phyloP scores from a whole-genome alignment of 441 rosid species.

The Pelargonium myrrhifolium region DNA sequence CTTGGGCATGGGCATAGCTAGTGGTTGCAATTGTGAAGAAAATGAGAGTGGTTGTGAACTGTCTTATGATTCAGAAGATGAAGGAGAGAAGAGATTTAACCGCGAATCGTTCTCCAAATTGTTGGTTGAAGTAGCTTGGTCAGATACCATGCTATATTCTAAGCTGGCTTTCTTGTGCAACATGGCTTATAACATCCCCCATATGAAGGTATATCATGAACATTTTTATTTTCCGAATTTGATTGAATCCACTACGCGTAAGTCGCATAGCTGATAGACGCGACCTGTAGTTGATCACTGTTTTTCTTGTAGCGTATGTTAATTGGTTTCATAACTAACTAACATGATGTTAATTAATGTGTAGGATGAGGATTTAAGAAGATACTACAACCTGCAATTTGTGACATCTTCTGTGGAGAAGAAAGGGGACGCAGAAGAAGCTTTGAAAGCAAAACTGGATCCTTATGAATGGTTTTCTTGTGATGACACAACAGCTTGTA shows the following conservation, averaged over 20 bases:
- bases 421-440: slow-evolving; percentile 52
- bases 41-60: slow-evolving; percentile 37
- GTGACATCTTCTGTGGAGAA: slow-evolving; percentile 73
- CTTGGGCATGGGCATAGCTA: slow-evolving; percentile 27
- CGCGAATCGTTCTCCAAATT: slow-evolving; percentile 44
- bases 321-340: too few species aligned
- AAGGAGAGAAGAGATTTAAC: slow-evolving; percentile 27
- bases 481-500: slow-evolving; percentile 58
- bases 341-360: neutral
- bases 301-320: too few species aligned
- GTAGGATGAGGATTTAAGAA: slow-evolving; percentile 53
- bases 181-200: slow-evolving; percentile 72
- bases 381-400: slow-evolving; percentile 43
- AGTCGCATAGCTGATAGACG: too few species aligned
- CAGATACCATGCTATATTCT: slow-evolving; percentile 60
- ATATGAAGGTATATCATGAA: too few species aligned
- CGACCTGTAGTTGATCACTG: too few species aligned
- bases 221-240: too few species aligned
- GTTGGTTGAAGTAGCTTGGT: slow-evolving; percentile 46
- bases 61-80: slow-evolving; percentile 42
- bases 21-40: slow-evolving; percentile 17
- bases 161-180: slow-evolving; percentile 78
- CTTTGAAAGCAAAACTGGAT: slow-evolving; percentile 46
- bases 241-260: too few species aligned
- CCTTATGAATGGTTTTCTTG: slow-evolving; percentile 94